A percentile compares a stretch with the other conserved stretches of the same genome.
These are phyloP conservation scores for Calonectria henricotiae DNA, from an alignment of 2,329 filamentous ascomycete species.

Conservation along the genomic window DNA sequence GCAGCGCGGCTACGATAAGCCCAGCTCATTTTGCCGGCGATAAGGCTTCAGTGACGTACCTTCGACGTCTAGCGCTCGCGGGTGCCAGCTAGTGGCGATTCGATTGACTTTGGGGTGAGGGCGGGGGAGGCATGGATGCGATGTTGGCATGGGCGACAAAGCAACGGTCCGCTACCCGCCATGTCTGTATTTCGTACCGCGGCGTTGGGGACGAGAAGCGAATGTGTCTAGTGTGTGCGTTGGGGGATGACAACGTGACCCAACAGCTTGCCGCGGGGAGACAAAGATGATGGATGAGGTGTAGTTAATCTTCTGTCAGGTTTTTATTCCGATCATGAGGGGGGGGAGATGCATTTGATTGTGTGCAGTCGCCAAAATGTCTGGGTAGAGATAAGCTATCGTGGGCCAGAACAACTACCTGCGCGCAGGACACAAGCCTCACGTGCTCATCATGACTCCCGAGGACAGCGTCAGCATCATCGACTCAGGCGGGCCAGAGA, in stretches of 20 bases:
- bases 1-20: constrained; percentile 53
- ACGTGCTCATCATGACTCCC: constrained; percentile 11
- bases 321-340: neutral
- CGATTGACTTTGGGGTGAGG: constrained; percentile 19
- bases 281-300: neutral
- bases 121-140: constrained; percentile 8
- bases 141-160: constrained; percentile 3
- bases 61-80: neutral
- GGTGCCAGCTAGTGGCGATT: constrained; percentile 27
- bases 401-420: constrained; percentile 1
- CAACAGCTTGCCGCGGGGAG: neutral
- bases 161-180: constrained; percentile 36
- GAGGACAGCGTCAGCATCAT: neutral
- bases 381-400: constrained; percentile 21
- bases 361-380: neutral
- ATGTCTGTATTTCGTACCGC: constrained; percentile 15
- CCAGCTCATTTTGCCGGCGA: constrained; percentile 36
- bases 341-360: neutral
- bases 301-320: neutral
- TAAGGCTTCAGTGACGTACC: constrained; percentile 52
- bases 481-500: neutral
- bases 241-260: neutral
- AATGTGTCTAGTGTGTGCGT: neutral
- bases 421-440: constrained; percentile 21
- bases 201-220: neutral